Conservation (phyloP, 768 basidiomycete genomes). For the Paxillus rubicundulus region DNA sequence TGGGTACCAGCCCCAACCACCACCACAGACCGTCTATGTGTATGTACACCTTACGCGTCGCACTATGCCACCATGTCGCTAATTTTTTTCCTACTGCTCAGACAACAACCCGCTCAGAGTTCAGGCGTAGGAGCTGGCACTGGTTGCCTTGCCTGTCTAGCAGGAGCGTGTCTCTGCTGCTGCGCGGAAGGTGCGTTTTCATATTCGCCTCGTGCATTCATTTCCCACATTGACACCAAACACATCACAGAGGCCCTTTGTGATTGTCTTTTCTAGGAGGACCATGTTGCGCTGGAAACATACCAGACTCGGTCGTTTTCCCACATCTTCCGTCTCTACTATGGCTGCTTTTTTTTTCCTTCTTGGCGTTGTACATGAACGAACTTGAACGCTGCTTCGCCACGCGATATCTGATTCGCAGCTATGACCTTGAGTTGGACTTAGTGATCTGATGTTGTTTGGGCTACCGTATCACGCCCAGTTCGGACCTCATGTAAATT, state of each 20-base stretch:
- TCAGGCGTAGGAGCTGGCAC: conserved; percentile 33
- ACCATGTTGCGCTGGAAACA: conserved; percentile 10
- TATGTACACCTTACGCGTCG: conserved; percentile 35
- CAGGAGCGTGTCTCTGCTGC: conserved; percentile 47
- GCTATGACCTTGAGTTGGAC: not conserved
- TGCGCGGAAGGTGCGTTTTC: conserved; percentile 46
- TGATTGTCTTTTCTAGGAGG: conserved; percentile 59
- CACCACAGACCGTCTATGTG: conserved; percentile 85
- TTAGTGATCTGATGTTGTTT: conserved; percentile 2
- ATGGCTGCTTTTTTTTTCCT: conserved; percentile 9
- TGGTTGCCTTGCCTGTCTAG: conserved; percentile 47
- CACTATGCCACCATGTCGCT: not conserved
- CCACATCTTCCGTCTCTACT: conserved; percentile 8
- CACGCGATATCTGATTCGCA: not conserved
- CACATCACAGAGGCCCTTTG: conserved; percentile 55
- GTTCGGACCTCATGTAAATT: conserved; percentile 17
- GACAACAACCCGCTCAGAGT: conserved; percentile 41
- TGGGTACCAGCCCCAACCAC: conserved; percentile 56
- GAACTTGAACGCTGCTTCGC: not conserved
- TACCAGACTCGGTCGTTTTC: conserved; percentile 14
- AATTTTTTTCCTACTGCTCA: conserved; percentile 10
- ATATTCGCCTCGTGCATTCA: conserved; percentile 26
- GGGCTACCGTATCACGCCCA: not conserved
- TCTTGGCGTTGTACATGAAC: conserved; percentile 8
- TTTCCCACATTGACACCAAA: conserved; percentile 1